Evolutionary conservation across 2,329 filamentous ascomycete species (phyloP).

Genomic region (Diplodia scrobiculata): DNA sequence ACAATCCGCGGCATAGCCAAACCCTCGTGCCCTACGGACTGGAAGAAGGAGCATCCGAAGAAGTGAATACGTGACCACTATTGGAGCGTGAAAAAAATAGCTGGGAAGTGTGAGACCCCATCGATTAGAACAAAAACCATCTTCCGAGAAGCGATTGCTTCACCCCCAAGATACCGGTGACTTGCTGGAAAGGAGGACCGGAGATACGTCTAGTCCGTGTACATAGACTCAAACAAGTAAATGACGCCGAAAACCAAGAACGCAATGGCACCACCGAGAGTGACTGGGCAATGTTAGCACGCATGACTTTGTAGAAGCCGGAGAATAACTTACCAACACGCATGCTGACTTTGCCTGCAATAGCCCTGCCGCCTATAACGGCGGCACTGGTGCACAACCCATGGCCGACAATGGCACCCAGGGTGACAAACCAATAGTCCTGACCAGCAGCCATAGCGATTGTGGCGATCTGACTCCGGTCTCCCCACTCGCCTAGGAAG

Average conservation of each 20-base stretch:
- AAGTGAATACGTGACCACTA: not conserved
- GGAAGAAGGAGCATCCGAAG: not conserved
- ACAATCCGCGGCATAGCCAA: not conserved
- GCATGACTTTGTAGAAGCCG: conserved; percentile 27
- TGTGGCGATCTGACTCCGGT: conserved; percentile 95
- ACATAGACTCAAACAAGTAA: conserved; percentile 80
- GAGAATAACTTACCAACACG: conserved; percentile 75
- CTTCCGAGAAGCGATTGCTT: not conserved
- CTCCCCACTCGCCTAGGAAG: conserved; percentile 97
- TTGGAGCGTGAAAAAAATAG: not conserved
- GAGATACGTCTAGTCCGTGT: conserved; percentile 42
- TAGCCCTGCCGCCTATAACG: conserved; percentile 86
- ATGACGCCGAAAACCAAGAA: conserved; percentile 92
- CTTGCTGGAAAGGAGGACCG: not conserved
- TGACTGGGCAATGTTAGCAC: conserved; percentile 61
- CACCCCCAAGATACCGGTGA: not conserved
- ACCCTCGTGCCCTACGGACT: conserved; percentile 4
- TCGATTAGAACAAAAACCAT: conserved; percentile 15
- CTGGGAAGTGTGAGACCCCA: not conserved
- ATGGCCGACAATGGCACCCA: conserved; percentile 84
- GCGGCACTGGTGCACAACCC: conserved; percentile 87
- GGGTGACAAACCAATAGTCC: conserved; percentile 98
- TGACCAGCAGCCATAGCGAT: conserved; percentile 98
- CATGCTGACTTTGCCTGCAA: conserved; percentile 91
- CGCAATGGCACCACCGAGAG: conserved; percentile 83